These are phyloP conservation scores for Phytopythium boreale DNA, from an alignment of 352 stramenopile species.

Conservation along the genomic window DNA sequence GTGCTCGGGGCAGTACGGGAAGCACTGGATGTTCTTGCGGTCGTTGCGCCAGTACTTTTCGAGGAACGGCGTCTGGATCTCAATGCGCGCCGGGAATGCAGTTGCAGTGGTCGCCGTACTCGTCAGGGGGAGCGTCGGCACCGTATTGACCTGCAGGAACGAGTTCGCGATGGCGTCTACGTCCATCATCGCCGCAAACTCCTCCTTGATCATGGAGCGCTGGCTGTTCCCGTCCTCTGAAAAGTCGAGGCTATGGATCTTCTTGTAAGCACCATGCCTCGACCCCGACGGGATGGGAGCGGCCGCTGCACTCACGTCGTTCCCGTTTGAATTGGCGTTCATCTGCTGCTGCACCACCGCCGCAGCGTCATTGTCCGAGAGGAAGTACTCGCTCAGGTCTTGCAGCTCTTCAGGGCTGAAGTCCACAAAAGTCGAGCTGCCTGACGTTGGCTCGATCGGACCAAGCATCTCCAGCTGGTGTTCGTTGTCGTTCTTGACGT, in stretches of 20 bases:
- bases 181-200: conserved; percentile 34
- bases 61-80: conserved; percentile 81
- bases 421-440: conserved; percentile 44
- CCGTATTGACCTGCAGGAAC: conserved; percentile 33
- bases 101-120: conserved; percentile 12
- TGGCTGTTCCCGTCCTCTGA: conserved; percentile 26
- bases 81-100: conserved; percentile 49
- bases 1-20: conserved; percentile 87
- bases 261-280: conserved; percentile 37
- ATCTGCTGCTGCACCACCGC: conserved; percentile 32
- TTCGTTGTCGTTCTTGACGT: neutral
- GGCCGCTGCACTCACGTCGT: conserved; percentile 7
- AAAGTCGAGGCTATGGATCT: conserved; percentile 78
- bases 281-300: conserved; percentile 10
- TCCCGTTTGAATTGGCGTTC: conserved; percentile 11
- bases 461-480: conserved; percentile 2
- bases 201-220: conserved; percentile 32
- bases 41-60: conserved; percentile 92
- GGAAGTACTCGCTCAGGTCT: conserved; percentile 70
- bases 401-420: conserved; percentile 73
- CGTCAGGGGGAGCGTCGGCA: conserved; percentile 14
- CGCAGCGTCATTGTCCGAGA: conserved; percentile 47
- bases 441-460: conserved; percentile 27
- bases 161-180: conserved; percentile 47
- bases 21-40: conserved; percentile 92